These are phyloP conservation scores for Sideroxylon spinosum DNA, from an alignment of 179 eudicot genomes.

Conservation along the genomic window DNA sequence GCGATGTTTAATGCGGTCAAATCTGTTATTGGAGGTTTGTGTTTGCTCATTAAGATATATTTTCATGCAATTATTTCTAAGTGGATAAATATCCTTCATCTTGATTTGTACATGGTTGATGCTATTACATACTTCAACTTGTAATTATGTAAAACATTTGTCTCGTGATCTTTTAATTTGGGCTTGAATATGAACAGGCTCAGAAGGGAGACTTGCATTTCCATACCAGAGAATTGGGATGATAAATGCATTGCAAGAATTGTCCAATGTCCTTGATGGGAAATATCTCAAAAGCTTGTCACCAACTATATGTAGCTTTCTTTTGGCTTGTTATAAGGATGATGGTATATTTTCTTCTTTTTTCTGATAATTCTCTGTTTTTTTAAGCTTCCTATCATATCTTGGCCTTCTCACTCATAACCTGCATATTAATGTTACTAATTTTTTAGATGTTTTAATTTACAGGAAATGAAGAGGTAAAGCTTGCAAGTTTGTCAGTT, in stretches of 20 bases:
- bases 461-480: conserved; percentile 94
- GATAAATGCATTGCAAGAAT: conserved; percentile 72
- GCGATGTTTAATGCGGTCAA: conserved; percentile 62
- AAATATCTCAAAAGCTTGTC: conserved; percentile 62
- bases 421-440: not conserved
- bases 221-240: conserved; percentile 97
- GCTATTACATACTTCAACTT: conserved; percentile 3
- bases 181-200: conserved; percentile 47
- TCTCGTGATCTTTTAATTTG: conserved; percentile 3
- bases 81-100: not conserved
- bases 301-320: conserved; percentile 53
- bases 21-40: conserved; percentile 79
- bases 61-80: not conserved
- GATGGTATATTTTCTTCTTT: conserved; percentile 49
- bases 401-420: not conserved
- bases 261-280: conserved; percentile 80
- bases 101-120: not conserved
- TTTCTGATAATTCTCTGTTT: not conserved
- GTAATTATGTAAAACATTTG: not conserved
- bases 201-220: conserved; percentile 95
- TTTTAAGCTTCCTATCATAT: not conserved
- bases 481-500: conserved; percentile 73
- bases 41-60: conserved; percentile 4
- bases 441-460: conserved; percentile 10
- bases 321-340: conserved; percentile 82